Evolutionary conservation across 441 rosid genomes (phyloP), one percentile per base, ranked within the genome.

Genomic region (Populus hybrid): DNA sequence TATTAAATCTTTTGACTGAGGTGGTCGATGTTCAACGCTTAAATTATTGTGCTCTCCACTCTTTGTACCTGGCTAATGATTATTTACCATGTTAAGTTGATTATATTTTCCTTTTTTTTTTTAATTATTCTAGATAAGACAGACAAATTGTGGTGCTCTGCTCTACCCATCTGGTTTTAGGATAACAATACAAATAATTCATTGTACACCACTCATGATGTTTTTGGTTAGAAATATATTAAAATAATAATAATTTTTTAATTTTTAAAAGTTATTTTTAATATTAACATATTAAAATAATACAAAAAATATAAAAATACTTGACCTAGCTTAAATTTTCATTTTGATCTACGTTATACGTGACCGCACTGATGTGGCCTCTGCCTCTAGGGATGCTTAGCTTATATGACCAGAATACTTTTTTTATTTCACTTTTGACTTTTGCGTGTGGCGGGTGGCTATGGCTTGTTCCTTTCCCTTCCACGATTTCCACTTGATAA

Each of bases 341-440:
- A 28, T 5, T 34, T 50, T 16, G 26, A 28, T 28, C 8, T 61
- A 32, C 26, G 10, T 16, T 4, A 5, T 3, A 42, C 64, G 26
- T n/a, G 16, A 10, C 72, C 71, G n/a, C 32, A 64, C 67, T n/a
- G 11, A 12, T 65, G 18, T 50, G 4, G 4, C 59, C 57, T 35
- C 8, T 35, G 8, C 38, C 38, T 5, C 38, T 30, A 30, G 32
- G 38, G 8, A 35, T 7, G 38, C 8, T 35, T 35, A 7, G 10
- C 46, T 75, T 40, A 10, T 30, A 73, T 61, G 81, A 78, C 71
- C 4, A 0, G 6, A 20, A 1, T 24, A 28, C 21, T 30, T 30
- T 9, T 42, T 24, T 68, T 34, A 10, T 64, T 76, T 3, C 4
- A 24, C 32, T 64, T 79, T 82, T 79, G 40, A 70, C 75, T 28